Conservation (phyloP, 305 asterid species). For the Euphrasia arctica region DNA sequence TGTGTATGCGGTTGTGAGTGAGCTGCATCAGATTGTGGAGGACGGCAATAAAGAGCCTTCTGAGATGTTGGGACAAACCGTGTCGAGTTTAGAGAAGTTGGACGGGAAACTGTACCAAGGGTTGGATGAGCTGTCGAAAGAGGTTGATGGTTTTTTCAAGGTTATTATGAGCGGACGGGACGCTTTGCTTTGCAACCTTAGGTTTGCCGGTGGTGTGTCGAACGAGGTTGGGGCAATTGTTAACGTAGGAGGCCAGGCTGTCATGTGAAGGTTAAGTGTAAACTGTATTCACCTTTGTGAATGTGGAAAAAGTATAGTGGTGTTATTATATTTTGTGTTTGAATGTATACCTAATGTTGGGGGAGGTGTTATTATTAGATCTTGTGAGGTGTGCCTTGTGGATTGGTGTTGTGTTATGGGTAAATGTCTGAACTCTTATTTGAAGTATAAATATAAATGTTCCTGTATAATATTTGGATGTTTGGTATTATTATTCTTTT, state of each 20-base stretch:
- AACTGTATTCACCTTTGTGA: conserved; percentile 16
- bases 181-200: conserved; percentile 58
- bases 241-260: conserved; percentile 32
- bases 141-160: conserved; percentile 56
- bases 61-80: conserved; percentile 27
- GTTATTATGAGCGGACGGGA: conserved; percentile 56
- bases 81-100: conserved; percentile 31
- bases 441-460: conserved; percentile 14
- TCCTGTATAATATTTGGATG: too few relatives aligned
- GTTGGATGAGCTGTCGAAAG: conserved; percentile 43
- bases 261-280: conserved; percentile 34
- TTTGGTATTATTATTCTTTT: too few relatives aligned
- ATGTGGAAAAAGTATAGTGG: conserved; percentile 8
- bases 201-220: conserved; percentile 40
- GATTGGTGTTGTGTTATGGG: background rate
- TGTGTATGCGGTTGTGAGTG: conserved; percentile 39
- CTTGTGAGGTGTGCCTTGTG: conserved; percentile 25
- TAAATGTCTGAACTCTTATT: conserved; percentile 18
- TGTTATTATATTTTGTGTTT: conserved; percentile 6
- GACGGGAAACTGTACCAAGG: conserved; percentile 39
- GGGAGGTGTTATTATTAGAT: background rate
- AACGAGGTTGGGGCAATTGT: conserved; percentile 20
- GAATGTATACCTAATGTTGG: conserved; percentile 3
- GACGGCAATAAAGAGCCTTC: conserved; percentile 28
- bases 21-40: conserved; percentile 36